A percentile compares a stretch with the other conserved stretches of the same genome.
phyloP scores from a whole-genome alignment of 1,139 yeast genomes.

The Hyphopichia buzzinii region DNA sequence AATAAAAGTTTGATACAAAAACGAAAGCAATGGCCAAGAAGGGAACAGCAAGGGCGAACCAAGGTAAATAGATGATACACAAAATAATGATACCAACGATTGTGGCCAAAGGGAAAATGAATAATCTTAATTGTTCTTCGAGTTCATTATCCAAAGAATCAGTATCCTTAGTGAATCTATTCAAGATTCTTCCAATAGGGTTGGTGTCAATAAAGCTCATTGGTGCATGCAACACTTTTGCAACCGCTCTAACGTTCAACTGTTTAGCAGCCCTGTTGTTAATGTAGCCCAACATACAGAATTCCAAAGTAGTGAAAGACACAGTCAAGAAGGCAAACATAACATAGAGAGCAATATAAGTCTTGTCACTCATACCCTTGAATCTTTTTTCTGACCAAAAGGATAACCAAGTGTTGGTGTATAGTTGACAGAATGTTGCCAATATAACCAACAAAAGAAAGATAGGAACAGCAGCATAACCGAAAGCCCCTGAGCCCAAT shows the following conservation, averaged over 20 bases:
- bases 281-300: slow-evolving; percentile 54
- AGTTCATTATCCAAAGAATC: slow-evolving; percentile 48
- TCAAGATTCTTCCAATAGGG: slow-evolving; percentile 46
- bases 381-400: slow-evolving; percentile 35
- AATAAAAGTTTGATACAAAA: slow-evolving; percentile 39
- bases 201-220: slow-evolving; percentile 47
- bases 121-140: slow-evolving; percentile 44
- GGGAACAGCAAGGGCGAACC: slow-evolving; percentile 47
- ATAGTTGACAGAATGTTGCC: slow-evolving; percentile 34
- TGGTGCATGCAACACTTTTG: slow-evolving; percentile 40
- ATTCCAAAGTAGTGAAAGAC: slow-evolving; percentile 48
- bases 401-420: slow-evolving; percentile 42
- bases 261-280: slow-evolving; percentile 42
- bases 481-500: slow-evolving; percentile 41
- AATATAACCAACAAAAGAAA: slow-evolving; percentile 40
- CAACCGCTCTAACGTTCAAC: slow-evolving; percentile 38
- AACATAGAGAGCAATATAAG: slow-evolving; percentile 35
- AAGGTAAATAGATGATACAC: slow-evolving; percentile 45
- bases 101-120: slow-evolving; percentile 38
- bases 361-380: slow-evolving; percentile 18
- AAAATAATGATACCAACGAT: slow-evolving; percentile 43
- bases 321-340: slow-evolving; percentile 40
- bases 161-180: slow-evolving; percentile 56
- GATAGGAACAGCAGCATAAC: slow-evolving; percentile 27
- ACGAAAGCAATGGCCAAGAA: slow-evolving; percentile 31